Conservation (phyloP, 371 early-diverging fungal genomes). For the Blakeslea trispora region DNA sequence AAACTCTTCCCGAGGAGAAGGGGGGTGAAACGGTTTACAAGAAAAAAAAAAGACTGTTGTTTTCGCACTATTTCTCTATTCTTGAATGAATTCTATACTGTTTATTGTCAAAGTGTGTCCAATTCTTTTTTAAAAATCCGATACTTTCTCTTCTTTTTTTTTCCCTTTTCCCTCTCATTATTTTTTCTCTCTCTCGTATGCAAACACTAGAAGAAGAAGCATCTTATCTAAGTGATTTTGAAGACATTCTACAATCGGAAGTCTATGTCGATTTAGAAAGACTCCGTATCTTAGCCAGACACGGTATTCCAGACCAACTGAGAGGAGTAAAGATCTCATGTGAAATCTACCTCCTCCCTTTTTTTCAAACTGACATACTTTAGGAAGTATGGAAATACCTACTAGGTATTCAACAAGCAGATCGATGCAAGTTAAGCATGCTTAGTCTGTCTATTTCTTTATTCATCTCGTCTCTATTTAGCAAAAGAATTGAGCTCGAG, state of each 20-base stretch:
- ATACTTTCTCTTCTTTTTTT: too few relatives aligned
- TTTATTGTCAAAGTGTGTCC: too few relatives aligned
- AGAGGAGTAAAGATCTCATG: constrained; percentile 64
- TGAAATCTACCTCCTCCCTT: constrained; percentile 14
- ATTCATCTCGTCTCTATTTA: constrained; percentile 20
- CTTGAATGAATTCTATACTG: too few relatives aligned
- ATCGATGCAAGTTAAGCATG: constrained; percentile 73
- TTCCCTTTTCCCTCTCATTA: too few relatives aligned
- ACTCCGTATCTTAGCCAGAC: constrained; percentile 77
- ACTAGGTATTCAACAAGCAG: constrained; percentile 83
- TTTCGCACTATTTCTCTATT: too few relatives aligned
- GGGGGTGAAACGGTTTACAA: too few relatives aligned
- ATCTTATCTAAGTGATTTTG: constrained; percentile 71
- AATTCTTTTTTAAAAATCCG: too few relatives aligned
- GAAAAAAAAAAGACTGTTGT: too few relatives aligned
- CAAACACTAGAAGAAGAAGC: constrained; percentile 36
- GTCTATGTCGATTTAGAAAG: constrained; percentile 86
- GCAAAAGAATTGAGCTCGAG: constrained; percentile 74
- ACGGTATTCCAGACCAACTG: constrained; percentile 88
- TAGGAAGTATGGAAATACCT: constrained; percentile 93
- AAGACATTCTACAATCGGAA: constrained; percentile 84
- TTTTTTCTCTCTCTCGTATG: not conserved
- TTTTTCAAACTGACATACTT: constrained; percentile 1
- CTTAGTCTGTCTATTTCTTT: constrained; percentile 1
- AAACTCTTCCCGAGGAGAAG: too few relatives aligned